Conservation (phyloP, 129 eudicot genomes). For the Chrysanthemum seticuspe region DNA sequence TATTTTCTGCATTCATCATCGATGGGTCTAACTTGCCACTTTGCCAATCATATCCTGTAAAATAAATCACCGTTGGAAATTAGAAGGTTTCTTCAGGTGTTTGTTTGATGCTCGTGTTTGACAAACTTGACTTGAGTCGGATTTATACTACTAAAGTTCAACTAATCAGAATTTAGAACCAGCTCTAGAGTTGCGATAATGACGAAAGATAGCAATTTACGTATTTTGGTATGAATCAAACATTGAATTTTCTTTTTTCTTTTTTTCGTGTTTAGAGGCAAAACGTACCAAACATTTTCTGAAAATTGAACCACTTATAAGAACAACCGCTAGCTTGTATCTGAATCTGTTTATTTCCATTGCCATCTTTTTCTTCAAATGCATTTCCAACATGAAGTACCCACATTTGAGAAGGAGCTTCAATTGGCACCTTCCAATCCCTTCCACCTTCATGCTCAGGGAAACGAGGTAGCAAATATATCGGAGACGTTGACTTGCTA, state of each 20-base stretch:
- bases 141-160: too few relatives aligned
- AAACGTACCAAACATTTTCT: slow-evolving; percentile 83
- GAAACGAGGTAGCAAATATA: slow-evolving; percentile 83
- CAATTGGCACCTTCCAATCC: slow-evolving; percentile 78
- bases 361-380: slow-evolving; percentile 47
- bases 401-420: slow-evolving; percentile 92
- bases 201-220: too few relatives aligned
- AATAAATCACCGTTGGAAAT: not conserved
- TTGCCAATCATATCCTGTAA: slow-evolving; percentile 85
- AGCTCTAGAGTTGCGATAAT: too few relatives aligned
- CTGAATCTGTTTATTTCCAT: slow-evolving; percentile 56
- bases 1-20: slow-evolving; percentile 56
- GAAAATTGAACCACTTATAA: slow-evolving; percentile 93
- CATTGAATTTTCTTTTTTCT: too few relatives aligned
- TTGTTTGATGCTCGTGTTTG: too few relatives aligned
- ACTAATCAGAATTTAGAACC: too few relatives aligned
- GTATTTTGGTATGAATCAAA: too few relatives aligned
- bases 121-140: too few relatives aligned
- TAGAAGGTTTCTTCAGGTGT: not conserved
- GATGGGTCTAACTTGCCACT: slow-evolving; percentile 81
- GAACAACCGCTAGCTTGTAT: slow-evolving; percentile 86
- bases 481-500: slow-evolving; percentile 83
- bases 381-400: slow-evolving; percentile 88
- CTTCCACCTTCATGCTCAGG: slow-evolving; percentile 22
- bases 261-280: too few relatives aligned